A percentile compares a stretch with the other conserved stretches of the same genome.
phyloP scores from a whole-genome alignment of 305 asterid species.

The Rubia tinctorum region DNA sequence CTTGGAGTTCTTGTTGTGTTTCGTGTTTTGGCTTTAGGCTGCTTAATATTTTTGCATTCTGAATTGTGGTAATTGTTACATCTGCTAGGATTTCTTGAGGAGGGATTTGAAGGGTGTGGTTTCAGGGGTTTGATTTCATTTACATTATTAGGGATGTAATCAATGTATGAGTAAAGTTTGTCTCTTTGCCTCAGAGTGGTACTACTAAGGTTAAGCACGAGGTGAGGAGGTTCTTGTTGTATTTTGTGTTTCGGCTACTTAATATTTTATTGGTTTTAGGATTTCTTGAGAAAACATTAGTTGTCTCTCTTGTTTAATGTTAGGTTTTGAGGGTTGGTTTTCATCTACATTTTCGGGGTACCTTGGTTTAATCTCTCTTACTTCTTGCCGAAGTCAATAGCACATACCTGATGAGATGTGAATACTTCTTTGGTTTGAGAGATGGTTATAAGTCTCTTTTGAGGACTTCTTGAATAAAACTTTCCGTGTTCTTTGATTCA shows the following conservation, averaged over 20 bases:
- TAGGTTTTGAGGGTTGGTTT: too few species aligned
- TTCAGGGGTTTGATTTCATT: background rate
- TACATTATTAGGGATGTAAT: background rate
- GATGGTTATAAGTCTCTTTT: background rate
- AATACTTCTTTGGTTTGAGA: background rate
- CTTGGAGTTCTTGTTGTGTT: too few species aligned
- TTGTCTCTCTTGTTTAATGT: background rate
- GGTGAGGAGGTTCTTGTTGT: constrained; percentile 31
- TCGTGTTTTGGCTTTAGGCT: background rate
- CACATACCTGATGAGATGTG: background rate
- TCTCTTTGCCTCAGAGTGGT: constrained; percentile 72
- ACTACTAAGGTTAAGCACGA: constrained; percentile 90
- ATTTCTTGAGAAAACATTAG: background rate
- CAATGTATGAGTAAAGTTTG: too few species aligned
- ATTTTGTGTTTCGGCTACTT: background rate
- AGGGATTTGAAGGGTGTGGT: background rate
- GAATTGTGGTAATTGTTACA: too few species aligned
- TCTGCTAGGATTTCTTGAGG: background rate
- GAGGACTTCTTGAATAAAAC: background rate
- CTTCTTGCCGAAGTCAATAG: background rate
- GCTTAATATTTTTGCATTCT: too few species aligned
- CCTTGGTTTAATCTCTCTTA: background rate
- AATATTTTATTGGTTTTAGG: too few species aligned
- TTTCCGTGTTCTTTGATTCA: background rate
- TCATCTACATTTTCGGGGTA: background rate